A percentile compares a stretch with the other conserved stretches of the same genome.
phyloP scores from a whole-genome alignment of 1,139 yeast species.

The Geotrichum reessii region DNA sequence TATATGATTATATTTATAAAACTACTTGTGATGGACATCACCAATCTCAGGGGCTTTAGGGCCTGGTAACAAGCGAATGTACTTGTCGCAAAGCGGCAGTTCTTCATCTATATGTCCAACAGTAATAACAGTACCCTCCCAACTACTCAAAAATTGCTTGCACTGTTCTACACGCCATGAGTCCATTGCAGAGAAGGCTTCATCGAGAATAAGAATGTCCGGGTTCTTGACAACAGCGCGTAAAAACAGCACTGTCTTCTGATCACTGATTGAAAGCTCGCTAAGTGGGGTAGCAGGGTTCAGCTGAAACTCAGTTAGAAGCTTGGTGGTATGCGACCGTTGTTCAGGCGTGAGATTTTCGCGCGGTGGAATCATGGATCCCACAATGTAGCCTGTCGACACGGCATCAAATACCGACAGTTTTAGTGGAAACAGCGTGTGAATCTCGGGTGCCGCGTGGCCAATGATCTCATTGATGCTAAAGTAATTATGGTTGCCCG shows the following conservation, averaged over 20 bases:
- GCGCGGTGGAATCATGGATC: conserved; percentile 47
- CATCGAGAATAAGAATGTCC: conserved; percentile 73
- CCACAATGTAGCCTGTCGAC: conserved; percentile 69
- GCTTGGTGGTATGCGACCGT: conserved; percentile 32
- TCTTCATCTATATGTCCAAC: conserved; percentile 73
- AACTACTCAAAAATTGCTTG: conserved; percentile 54
- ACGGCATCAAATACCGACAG: conserved; percentile 53
- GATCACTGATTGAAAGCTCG: conserved; percentile 62
- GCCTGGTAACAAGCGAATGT: conserved; percentile 36
- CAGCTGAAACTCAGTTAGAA: conserved; percentile 33
- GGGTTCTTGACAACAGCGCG: conserved; percentile 77
- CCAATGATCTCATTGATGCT: conserved; percentile 78
- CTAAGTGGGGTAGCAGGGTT: conserved; percentile 41
- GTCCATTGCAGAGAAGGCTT: conserved; percentile 90
- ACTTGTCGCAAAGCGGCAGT: conserved; percentile 53
- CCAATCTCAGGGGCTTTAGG: conserved; percentile 16
- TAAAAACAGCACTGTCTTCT: conserved; percentile 69
- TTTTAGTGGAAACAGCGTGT: conserved; percentile 64
- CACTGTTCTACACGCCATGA: conserved; percentile 59
- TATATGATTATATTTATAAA: no score
- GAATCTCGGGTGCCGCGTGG: conserved; percentile 86
- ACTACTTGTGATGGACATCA: neutral
- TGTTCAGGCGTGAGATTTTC: conserved; percentile 37
- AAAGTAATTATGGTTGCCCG: conserved; percentile 73
- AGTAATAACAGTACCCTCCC: conserved; percentile 64